Base-by-base conservation (phyloP, 225 moss, liverwort and hornwort genomes). In the Sphagnum tenellum region DNA sequence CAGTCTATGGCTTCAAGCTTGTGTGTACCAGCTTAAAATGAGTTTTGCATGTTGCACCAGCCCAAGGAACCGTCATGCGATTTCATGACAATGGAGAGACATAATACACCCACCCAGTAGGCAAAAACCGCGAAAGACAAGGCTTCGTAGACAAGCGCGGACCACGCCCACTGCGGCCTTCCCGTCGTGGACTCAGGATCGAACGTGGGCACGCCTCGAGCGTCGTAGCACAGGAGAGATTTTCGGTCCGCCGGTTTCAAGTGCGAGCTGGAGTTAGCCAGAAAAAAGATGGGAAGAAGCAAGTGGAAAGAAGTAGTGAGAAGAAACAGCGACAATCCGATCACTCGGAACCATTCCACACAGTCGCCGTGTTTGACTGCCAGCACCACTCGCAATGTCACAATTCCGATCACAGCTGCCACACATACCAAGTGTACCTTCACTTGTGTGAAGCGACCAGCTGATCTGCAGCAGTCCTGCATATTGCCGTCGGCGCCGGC, bases 361-460 rank as follows among this genome's bases (percentile, higher is more conserved):
- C 73, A 73, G 55, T 64, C 49, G 29, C 29, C 29, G 29, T 29
- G 29, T 29, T 29, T 29, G 29, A 1, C 29, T 29, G 29, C 29
- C 29, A 29, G 29, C 29, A 29, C 29, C 29, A 29, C 29, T 29
- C 29, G 29, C 29, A 29, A 29, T 7, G 45, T n/a, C 7, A 61
- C 45, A 29, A 46, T 45, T 56, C 29, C 29, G 45, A 50, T 3
- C 10, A 50, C 10, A n/a, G 55, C 13, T 4, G 48, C 55, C 4
- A 68, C 62, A 14, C 44, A 73, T 12, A 45, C 13, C 2, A 73
- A 2, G 63, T 86, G 81, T 59, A 73, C 72, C 44, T 49, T 58
- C 5, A 82, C 76, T 47, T 74, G 79, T 62, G 72, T 74, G 12
- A 81, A 65, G 64, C 77, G 72, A 8, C 61, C 60, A 29, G 29